Evolutionary conservation across 306 rosid genomes (phyloP).

Genomic region (Prunus armeniaca): DNA sequence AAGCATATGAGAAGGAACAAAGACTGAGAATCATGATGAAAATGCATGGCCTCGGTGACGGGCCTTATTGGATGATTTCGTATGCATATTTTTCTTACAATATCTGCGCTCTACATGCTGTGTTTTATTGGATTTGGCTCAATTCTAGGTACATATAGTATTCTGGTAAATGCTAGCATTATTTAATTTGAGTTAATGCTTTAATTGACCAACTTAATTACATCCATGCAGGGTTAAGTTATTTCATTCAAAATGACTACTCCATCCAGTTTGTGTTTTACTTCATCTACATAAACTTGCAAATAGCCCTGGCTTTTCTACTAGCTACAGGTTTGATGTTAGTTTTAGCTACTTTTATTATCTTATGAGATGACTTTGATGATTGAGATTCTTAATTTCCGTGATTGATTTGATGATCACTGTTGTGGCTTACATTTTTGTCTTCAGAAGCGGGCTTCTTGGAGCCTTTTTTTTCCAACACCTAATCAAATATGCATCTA

Average conservation of each 20-base stretch:
- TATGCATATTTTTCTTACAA: too few species aligned
- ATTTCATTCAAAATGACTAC: conserved; percentile 72
- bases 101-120: too few species aligned
- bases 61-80: too few species aligned
- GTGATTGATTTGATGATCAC: conserved; percentile 16
- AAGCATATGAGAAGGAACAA: conserved; percentile 64
- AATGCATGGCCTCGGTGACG: conserved; percentile 65
- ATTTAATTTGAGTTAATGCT: conserved; percentile 7
- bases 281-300: conserved; percentile 76
- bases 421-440: conserved; percentile 73
- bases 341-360: neutral
- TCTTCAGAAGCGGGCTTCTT: conserved; percentile 74
- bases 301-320: conserved; percentile 72
- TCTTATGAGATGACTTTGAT: conserved; percentile 13
- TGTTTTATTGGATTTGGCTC: conserved; percentile 58
- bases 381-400: neutral
- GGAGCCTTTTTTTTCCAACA: conserved; percentile 61
- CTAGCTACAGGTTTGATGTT: conserved; percentile 56
- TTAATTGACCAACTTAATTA: conserved; percentile 11
- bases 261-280: conserved; percentile 70
- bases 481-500: conserved; percentile 54
- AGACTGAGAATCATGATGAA: conserved; percentile 92
- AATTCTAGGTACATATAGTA: conserved; percentile 44
- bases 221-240: conserved; percentile 57
- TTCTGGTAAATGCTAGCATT: neutral